These are phyloP conservation scores for Mycena vulgaris DNA, from an alignment of 768 basidiomycete genomes.

Conservation along the genomic window DNA sequence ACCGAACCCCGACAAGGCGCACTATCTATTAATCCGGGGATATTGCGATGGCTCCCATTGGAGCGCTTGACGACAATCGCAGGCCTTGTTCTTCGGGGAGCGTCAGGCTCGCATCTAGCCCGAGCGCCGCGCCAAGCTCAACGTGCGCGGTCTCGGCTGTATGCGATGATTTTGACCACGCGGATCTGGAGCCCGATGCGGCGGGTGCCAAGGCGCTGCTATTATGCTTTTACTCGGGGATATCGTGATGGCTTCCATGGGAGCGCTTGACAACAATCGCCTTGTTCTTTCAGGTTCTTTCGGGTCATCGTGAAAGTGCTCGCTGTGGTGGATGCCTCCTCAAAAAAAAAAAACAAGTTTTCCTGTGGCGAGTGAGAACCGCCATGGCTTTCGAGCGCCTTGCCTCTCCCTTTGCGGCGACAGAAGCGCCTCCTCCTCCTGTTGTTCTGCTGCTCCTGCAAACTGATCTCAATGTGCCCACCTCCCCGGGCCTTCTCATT, in stretches of 20 bases:
- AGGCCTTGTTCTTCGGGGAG: neutral
- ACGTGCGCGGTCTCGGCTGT: too few species aligned
- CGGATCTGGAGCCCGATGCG: neutral
- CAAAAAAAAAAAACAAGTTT: neutral
- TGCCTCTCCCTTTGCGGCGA: conserved; percentile 22
- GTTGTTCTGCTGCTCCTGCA: too few species aligned
- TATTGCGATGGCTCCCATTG: neutral
- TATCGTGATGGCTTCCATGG: conserved; percentile 14
- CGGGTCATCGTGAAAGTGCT: neutral
- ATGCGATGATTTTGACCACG: conserved; percentile 12
- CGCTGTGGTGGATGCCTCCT: neutral
- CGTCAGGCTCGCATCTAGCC: neutral
- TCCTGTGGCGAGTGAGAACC: conserved; percentile 12
- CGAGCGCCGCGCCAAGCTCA: conserved; percentile 3
- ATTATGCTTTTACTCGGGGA: conserved; percentile 4
- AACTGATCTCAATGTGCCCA: too few species aligned
- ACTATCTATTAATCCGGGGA: neutral
- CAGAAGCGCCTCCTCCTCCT: conserved; percentile 23
- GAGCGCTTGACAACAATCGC: neutral
- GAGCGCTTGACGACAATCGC: neutral
- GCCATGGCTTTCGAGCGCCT: conserved; percentile 16
- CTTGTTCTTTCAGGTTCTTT: neutral
- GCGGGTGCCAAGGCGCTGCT: conserved; percentile 1
- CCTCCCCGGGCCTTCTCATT: too few species aligned
- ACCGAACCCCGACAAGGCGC: neutral